A percentile compares a stretch with the other conserved stretches of the same genome.
Conservation (phyloP, 164 flowering plant genomes). For the Amborella trichopoda region DNA sequence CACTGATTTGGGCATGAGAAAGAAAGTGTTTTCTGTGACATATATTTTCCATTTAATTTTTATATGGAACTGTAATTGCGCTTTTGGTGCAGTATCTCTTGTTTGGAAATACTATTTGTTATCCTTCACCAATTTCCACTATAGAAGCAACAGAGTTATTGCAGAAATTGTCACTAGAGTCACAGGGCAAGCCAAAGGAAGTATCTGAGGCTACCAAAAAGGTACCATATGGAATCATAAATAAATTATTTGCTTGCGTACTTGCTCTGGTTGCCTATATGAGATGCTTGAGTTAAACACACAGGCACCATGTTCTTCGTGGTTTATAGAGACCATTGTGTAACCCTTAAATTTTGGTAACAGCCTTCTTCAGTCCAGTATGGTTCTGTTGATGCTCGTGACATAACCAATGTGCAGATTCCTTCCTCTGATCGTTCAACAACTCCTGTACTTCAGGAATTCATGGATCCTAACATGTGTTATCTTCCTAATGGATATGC, state of each 20-base stretch:
- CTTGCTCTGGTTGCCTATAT: background rate
- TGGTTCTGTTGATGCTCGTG: slow-evolving; percentile 16
- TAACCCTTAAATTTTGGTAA: background rate
- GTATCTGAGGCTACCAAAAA: slow-evolving; percentile 46
- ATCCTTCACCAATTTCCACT: slow-evolving; percentile 20
- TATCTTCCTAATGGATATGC: slow-evolving; percentile 34
- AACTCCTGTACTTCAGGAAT: slow-evolving; percentile 22
- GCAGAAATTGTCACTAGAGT: slow-evolving; percentile 49
- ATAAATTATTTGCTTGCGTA: background rate
- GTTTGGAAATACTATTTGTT: background rate
- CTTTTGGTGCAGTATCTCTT: background rate
- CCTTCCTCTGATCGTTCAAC: slow-evolving; percentile 33
- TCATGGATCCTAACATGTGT: slow-evolving; percentile 22
- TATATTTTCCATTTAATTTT: background rate
- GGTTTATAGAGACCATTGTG: background rate
- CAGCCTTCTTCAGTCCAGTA: slow-evolving; percentile 27
- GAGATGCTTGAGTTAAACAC: background rate
- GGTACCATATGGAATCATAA: slow-evolving; percentile 16
- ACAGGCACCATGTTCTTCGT: background rate
- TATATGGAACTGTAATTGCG: background rate
- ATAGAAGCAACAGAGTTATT: slow-evolving; percentile 60
- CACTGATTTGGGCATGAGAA: background rate
- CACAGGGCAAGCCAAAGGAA: slow-evolving; percentile 38
- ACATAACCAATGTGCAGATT: slow-evolving; percentile 28
- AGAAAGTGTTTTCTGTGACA: background rate